Conservation (phyloP, 495 filamentous ascomycete species). For the Articulospora tetracladia region DNA sequence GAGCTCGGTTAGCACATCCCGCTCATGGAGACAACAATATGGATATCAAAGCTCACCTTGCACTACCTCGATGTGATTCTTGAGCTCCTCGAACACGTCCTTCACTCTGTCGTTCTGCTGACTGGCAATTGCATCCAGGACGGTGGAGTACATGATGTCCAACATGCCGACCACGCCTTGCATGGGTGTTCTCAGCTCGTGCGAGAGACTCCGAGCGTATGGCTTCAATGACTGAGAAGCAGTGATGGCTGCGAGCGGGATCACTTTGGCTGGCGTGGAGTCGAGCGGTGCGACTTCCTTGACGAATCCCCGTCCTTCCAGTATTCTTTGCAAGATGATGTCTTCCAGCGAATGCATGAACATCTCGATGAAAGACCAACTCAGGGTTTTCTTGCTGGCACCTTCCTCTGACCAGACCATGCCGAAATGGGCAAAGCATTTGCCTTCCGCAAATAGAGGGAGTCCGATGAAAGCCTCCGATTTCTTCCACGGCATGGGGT, state of each 20-base stretch:
- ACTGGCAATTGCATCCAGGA: constrained; percentile 62
- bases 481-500: constrained; percentile 49
- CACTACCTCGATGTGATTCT: constrained; percentile 71
- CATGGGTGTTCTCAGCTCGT: constrained; percentile 81
- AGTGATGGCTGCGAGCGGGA: constrained; percentile 47
- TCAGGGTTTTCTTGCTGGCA: constrained; percentile 47
- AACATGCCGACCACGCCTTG: constrained; percentile 84
- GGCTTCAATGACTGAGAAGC: constrained; percentile 67
- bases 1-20: not conserved
- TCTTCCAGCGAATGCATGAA: constrained; percentile 75
- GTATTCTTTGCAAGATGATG: constrained; percentile 56
- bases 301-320: constrained; percentile 43
- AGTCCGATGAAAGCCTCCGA: constrained; percentile 69
- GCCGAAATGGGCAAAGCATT: constrained; percentile 72
- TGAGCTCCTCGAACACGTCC: constrained; percentile 58
- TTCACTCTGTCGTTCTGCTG: constrained; percentile 46
- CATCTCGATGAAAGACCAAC: constrained; percentile 72
- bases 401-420: constrained; percentile 70
- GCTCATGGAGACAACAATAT: not conserved
- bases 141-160: constrained; percentile 79
- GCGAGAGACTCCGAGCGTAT: constrained; percentile 74
- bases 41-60: constrained; percentile 46
- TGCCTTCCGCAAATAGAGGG: constrained; percentile 66
- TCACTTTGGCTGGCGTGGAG: constrained; percentile 33
- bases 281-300: constrained; percentile 23